Percentiles rank a stretch among this genome's conserved stretches.
phyloP scores from a whole-genome alignment of 2,329 filamentous ascomycete species.

The Pezicula radicicola region DNA sequence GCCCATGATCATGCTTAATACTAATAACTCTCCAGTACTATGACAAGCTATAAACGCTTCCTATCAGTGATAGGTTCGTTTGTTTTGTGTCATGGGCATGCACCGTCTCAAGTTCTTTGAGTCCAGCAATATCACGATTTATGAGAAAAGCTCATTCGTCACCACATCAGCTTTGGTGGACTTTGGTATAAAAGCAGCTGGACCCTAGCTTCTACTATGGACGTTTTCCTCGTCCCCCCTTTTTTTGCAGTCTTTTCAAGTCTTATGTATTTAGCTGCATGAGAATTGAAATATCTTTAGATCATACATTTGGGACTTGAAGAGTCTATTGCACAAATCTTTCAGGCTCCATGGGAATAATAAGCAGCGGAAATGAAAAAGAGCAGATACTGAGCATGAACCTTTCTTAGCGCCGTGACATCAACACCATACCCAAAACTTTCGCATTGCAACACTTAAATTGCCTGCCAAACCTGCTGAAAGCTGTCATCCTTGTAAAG shows the following conservation, averaged over 20 bases:
- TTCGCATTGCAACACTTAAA: too few species aligned
- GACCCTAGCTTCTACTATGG: conserved; percentile 12
- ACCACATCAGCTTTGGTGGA: conserved; percentile 14
- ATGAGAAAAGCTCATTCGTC: conserved; percentile 19
- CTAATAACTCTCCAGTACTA: conserved; percentile 72
- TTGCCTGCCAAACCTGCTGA: too few species aligned
- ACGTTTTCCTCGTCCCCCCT: conserved; percentile 16
- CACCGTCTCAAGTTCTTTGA: conserved; percentile 12
- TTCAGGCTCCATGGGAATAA: too few species aligned
- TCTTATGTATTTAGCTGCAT: conserved; percentile 27
- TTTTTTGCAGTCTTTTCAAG: conserved; percentile 18
- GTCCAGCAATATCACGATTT: conserved; percentile 23
- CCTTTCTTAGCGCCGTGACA: too few species aligned
- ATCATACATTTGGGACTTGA: conserved; percentile 5
- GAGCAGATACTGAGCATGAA: too few species aligned
- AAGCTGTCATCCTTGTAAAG: too few species aligned
- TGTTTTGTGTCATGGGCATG: conserved; percentile 20
- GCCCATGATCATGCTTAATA: conserved; percentile 8
- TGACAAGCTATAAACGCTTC: conserved; percentile 83
- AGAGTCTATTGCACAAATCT: too few species aligned
- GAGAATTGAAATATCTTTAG: conserved; percentile 24
- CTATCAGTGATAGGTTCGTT: conserved; percentile 27
- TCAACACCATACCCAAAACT: too few species aligned
- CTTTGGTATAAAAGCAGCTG: conserved; percentile 22
- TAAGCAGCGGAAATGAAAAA: too few species aligned